phyloP scores from a whole-genome alignment of 495 filamentous ascomycete genomes.

The Penicillium daleae region DNA sequence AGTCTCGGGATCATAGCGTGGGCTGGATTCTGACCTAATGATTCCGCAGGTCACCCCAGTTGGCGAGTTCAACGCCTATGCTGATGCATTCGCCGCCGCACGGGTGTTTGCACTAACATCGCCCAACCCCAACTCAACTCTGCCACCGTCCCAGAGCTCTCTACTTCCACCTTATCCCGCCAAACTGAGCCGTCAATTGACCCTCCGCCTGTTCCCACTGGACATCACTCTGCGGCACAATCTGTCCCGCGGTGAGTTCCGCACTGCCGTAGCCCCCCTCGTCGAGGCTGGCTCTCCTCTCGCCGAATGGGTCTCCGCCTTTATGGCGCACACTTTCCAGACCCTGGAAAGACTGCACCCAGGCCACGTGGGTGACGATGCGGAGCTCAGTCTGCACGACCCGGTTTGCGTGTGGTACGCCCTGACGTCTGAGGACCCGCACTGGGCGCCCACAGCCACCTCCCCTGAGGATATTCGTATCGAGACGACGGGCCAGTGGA shows the following conservation, averaged over 20 bases:
- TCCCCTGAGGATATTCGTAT: constrained; percentile 75
- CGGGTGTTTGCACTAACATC: constrained; percentile 90
- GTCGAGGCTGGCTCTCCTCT: constrained; percentile 68
- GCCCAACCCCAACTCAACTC: constrained; percentile 65
- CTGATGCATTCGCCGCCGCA: constrained; percentile 82
- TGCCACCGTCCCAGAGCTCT: constrained; percentile 60
- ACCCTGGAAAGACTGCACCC: constrained; percentile 68
- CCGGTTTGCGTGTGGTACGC: constrained; percentile 89
- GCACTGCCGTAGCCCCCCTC: constrained; percentile 53
- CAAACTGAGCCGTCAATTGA: constrained; percentile 66
- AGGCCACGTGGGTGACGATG: constrained; percentile 53
- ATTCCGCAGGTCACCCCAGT: constrained; percentile 61
- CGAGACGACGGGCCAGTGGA: constrained; percentile 92
- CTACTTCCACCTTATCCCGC: constrained; percentile 67
- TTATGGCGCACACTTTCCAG: constrained; percentile 74
- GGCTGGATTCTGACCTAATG: background rate
- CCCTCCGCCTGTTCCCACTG: constrained; percentile 80
- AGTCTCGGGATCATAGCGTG: background rate
- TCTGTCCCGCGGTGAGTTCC: constrained; percentile 64
- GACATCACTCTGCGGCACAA: constrained; percentile 84
- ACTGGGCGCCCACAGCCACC: constrained; percentile 46
- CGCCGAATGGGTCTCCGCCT: constrained; percentile 78
- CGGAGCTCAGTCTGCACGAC: constrained; percentile 79
- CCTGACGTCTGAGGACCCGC: constrained; percentile 54
- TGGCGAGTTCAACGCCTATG: constrained; percentile 84